Base-by-base conservation (phyloP, 106 monocot species). In the Vanilla planifolia region DNA sequence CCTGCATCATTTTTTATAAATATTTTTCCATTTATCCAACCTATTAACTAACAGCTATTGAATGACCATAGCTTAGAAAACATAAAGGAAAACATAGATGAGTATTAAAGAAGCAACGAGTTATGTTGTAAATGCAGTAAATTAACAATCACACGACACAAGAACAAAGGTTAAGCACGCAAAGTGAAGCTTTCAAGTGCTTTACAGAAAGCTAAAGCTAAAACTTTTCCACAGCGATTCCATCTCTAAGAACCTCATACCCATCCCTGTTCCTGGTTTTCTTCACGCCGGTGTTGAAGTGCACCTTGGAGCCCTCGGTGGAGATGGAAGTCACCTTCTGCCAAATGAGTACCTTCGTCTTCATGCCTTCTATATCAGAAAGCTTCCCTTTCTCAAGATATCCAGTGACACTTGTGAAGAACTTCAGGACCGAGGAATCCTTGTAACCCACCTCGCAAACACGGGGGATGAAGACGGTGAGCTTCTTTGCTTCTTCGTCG, bases 281-380 rank as follows among this genome's bases (percentile, higher is more conserved):
- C 71, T 85, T 94, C 67, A 85, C 21, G 3, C 89, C 75, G 9
- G 85, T 70, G 23, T 77, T 59, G 61, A 94, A 94, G 55, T 74
- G 66, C 10, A 94, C 79, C 70, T 94, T 94, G 0, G 89, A 74
- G 4, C 89, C 79, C 52, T 85, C 85, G 1, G 85, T 80, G 14
- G 83, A 64, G 25, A 94, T 60, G 6, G 48, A 37, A 2, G 71
- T 80, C 27, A 94, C 89, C 55, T 86, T 94, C 2, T 70, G 62
- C 93, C 93, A 94, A 24, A 94, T 55, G 63, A 94, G 23, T 4
- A 85, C 80, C 35, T 94, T 94, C 7, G 89, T 94, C 72, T 94
- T 94, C 47, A 94, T 62, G 13, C 93, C 93, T 51, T 94, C 93
- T 26, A 94, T 72, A 33, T 94, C 93, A 5, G 72, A 51, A 11